Evolutionary conservation across 2,329 filamentous ascomycete species (phyloP).

Genomic region (Incumbomyces lentus): DNA sequence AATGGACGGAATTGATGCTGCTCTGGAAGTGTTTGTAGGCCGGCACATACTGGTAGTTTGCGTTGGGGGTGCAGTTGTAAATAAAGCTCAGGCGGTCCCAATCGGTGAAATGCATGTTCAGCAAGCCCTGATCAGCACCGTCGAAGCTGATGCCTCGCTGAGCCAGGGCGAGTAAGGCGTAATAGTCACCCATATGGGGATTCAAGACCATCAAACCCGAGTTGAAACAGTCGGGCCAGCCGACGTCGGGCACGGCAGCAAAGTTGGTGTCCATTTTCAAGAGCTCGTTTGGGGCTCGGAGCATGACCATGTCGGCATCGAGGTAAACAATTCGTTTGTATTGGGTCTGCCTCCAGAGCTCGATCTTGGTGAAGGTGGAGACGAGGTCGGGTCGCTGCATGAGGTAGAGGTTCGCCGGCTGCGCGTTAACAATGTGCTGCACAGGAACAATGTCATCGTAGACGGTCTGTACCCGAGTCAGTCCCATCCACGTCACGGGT

Average conservation of each 20-base stretch:
- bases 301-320: slow-evolving; percentile 85
- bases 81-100: slow-evolving; percentile 86
- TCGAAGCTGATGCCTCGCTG: slow-evolving; percentile 86
- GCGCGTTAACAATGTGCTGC: slow-evolving; percentile 63
- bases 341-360: slow-evolving; percentile 81
- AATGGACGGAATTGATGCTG: slow-evolving; percentile 82
- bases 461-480: slow-evolving; percentile 46
- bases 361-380: slow-evolving; percentile 92
- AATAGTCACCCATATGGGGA: slow-evolving; percentile 79
- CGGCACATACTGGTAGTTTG: slow-evolving; percentile 93
- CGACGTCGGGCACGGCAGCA: slow-evolving; percentile 79
- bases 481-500: slow-evolving; percentile 10
- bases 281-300: slow-evolving; percentile 85
- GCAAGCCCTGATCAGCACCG: slow-evolving; percentile 85
- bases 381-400: slow-evolving; percentile 88
- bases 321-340: slow-evolving; percentile 91
- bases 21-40: slow-evolving; percentile 89
- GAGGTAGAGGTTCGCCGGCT: slow-evolving; percentile 71
- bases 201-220: slow-evolving; percentile 89
- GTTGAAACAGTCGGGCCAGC: slow-evolving; percentile 98
- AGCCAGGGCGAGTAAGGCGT: slow-evolving; percentile 73
- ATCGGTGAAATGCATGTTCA: slow-evolving; percentile 86
- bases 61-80: slow-evolving; percentile 95
- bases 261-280: slow-evolving; percentile 56
- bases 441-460: slow-evolving; percentile 88